These are phyloP conservation scores for Lachnellula hyalina DNA, from an alignment of 2,329 filamentous ascomycete species.

Conservation along the genomic window DNA sequence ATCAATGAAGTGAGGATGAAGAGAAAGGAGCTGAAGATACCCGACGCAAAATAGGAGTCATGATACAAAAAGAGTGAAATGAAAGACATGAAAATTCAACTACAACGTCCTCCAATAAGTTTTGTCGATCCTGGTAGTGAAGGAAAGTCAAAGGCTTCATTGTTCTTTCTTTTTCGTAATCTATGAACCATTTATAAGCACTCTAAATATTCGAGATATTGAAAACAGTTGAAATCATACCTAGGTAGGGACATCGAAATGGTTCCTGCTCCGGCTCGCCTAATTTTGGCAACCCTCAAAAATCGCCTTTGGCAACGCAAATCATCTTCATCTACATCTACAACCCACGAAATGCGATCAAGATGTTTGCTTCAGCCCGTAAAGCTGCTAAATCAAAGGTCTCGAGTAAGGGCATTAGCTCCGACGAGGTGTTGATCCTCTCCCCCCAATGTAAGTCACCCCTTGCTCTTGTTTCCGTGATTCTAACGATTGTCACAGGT, in stretches of 20 bases:
- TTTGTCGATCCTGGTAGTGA: too few relatives aligned
- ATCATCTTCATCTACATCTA: not conserved
- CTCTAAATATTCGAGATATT: too few relatives aligned
- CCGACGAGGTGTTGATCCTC: not conserved
- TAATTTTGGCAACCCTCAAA: not conserved
- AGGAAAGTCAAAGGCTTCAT: too few relatives aligned
- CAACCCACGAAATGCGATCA: not conserved
- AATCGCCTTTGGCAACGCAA: not conserved
- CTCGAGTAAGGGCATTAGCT: not conserved
- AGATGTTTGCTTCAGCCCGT: slow-evolving; percentile 6
- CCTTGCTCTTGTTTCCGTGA: not conserved
- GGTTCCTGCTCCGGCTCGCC: too few relatives aligned
- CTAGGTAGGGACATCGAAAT: too few relatives aligned
- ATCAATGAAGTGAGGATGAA: slow-evolving; percentile 51
- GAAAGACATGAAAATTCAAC: not conserved
- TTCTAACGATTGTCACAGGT: slow-evolving; percentile 9
- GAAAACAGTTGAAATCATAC: too few relatives aligned
- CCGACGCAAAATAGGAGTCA: slow-evolving; percentile 6
- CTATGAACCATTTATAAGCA: too few relatives aligned
- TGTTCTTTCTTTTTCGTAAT: too few relatives aligned
- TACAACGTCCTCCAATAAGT: not conserved
- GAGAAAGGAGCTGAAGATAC: slow-evolving; percentile 27
- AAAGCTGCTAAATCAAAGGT: not conserved
- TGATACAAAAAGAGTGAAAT: not conserved
- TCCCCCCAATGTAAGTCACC: not conserved